phyloP scores from a whole-genome alignment of 805 yeast species.

The Starmera dryadoides region DNA sequence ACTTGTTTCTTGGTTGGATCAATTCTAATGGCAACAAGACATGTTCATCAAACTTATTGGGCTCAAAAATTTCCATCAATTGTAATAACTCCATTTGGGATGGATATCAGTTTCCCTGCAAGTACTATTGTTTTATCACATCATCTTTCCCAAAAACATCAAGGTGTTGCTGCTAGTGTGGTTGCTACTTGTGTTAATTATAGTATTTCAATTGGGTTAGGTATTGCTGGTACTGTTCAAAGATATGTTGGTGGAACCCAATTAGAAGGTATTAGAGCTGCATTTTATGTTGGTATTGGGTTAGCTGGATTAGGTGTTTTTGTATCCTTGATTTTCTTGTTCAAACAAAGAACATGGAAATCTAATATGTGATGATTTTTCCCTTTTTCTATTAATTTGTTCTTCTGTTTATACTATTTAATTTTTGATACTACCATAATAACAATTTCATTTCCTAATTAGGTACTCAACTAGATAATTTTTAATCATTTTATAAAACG shows the following conservation, averaged over 20 bases:
- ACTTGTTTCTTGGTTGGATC: constrained; percentile 40
- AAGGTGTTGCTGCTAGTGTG: constrained; percentile 63
- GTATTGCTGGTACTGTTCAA: constrained; percentile 43
- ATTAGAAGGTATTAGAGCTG: background rate
- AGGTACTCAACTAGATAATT: no score
- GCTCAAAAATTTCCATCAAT: constrained; percentile 43
- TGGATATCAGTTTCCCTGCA: constrained; percentile 67
- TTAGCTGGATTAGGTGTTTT: background rate
- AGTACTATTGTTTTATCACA: constrained; percentile 51
- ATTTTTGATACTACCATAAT: no score
- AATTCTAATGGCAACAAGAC: constrained; percentile 41
- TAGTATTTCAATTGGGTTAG: constrained; percentile 54
- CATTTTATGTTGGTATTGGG: background rate
- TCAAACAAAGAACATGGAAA: background rate
- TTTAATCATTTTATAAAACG: background rate
- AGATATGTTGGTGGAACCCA: background rate
- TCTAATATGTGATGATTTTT: background rate
- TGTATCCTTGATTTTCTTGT: background rate
- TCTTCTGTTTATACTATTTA: no score
- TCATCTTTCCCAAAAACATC: constrained; percentile 46
- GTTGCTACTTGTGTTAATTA: constrained; percentile 58
- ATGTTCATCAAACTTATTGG: constrained; percentile 49
- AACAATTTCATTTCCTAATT: no score
- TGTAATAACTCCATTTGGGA: constrained; percentile 50
- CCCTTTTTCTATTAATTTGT: no score